Evolutionary conservation across 441 rosid species (phyloP).

Genomic region (Euphorbia celastroides): DNA sequence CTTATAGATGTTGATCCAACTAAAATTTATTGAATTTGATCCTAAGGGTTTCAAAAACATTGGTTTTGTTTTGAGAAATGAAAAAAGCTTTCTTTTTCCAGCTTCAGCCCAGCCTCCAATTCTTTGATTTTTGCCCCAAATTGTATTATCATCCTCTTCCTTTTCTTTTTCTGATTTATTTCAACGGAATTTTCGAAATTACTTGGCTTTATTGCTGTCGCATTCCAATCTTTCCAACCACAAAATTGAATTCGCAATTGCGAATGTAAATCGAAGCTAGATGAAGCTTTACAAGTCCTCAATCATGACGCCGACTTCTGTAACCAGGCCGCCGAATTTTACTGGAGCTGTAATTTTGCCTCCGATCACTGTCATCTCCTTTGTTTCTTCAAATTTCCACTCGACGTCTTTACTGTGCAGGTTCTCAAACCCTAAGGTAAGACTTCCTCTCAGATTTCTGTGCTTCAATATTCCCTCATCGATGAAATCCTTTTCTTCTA

Average conservation of each 20-base stretch:
- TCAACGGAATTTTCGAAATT: too few relatives aligned
- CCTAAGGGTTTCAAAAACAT: too few relatives aligned
- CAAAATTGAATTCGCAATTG: constrained; percentile 24
- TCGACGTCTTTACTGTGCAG: constrained; percentile 95
- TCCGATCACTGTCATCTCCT: constrained; percentile 41
- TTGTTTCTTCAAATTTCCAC: constrained; percentile 51
- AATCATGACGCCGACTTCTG: constrained; percentile 85
- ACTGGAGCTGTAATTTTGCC: constrained; percentile 87
- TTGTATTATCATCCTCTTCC: too few relatives aligned
- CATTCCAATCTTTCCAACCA: not conserved
- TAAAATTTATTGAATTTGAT: too few relatives aligned
- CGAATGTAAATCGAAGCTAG: constrained; percentile 83
- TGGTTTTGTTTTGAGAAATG: too few relatives aligned
- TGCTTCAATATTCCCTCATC: too few relatives aligned
- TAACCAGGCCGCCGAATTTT: constrained; percentile 80
- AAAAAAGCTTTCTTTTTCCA: too few relatives aligned
- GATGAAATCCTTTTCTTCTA: not conserved
- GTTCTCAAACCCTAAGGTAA: constrained; percentile 94
- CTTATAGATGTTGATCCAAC: too few relatives aligned
- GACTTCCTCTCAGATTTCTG: too few relatives aligned
- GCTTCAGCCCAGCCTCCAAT: too few relatives aligned
- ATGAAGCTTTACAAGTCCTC: constrained; percentile 78
- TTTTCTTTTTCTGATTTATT: too few relatives aligned
- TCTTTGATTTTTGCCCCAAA: too few relatives aligned
- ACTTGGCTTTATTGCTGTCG: not conserved